Evolutionary conservation across 139 green algal species (phyloP).

Genomic region (Choricystis sp.): DNA sequence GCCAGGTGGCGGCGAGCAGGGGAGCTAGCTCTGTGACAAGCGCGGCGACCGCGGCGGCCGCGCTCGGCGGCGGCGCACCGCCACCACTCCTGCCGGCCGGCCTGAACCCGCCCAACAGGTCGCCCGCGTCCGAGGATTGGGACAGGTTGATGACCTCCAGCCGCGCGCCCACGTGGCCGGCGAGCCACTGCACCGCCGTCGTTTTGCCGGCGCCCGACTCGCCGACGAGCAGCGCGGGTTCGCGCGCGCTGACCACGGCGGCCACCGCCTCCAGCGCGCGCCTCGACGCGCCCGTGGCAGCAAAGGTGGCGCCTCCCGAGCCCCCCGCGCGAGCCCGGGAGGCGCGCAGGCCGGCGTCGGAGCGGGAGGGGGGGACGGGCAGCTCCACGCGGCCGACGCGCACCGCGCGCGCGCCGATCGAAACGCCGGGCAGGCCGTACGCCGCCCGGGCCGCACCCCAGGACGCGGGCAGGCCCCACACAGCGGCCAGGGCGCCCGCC

Average conservation of each 20-base stretch:
- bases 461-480: slow-evolving; percentile 34
- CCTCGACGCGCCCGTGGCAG: slow-evolving; percentile 59
- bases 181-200: slow-evolving; percentile 67
- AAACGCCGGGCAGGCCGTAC: slow-evolving; percentile 46
- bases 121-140: slow-evolving; percentile 86
- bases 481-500: slow-evolving; percentile 24
- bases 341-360: neutral
- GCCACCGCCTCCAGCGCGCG: slow-evolving; percentile 80
- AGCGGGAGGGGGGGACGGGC: slow-evolving; percentile 5
- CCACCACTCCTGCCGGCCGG: too few relatives aligned
- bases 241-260: slow-evolving; percentile 30
- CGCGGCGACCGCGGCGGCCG: slow-evolving; percentile 45
- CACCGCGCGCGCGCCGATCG: slow-evolving; percentile 4
- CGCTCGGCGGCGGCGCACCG: too few relatives aligned
- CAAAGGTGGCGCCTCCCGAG: slow-evolving; percentile 36
- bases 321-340: neutral
- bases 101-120: slow-evolving; percentile 93
- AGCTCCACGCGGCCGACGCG: slow-evolving; percentile 17
- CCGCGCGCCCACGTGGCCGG: slow-evolving; percentile 36
- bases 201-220: slow-evolving; percentile 98
- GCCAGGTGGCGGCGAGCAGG: slow-evolving; percentile 43
- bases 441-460: slow-evolving; percentile 25
- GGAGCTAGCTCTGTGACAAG: slow-evolving; percentile 47
- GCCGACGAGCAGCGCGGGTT: slow-evolving; percentile 93
- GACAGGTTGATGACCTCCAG: slow-evolving; percentile 93